A percentile compares a stretch with the other conserved stretches of the same genome.
Evolutionary conservation across 2,329 filamentous ascomycete species (phyloP).

Genomic region (Cordyceps tenuipes): DNA sequence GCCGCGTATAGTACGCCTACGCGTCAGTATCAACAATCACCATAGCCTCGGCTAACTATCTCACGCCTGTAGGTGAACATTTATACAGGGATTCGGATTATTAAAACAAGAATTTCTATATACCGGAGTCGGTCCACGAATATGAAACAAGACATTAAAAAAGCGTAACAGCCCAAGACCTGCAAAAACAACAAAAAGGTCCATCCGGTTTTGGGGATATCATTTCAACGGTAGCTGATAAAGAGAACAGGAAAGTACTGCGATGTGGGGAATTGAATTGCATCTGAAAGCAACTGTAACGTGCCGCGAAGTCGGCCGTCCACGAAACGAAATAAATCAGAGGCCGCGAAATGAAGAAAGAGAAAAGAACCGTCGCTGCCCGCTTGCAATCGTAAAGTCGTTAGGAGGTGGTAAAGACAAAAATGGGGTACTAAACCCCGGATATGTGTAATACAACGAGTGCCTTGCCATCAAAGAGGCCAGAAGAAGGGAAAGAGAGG

Average conservation of each 20-base stretch:
- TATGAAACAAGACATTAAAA: not conserved
- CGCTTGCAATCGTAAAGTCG: conserved; percentile 8
- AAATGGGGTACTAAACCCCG: conserved; percentile 6
- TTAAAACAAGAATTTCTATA: not conserved
- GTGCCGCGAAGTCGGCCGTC: not conserved
- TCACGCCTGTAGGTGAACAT: not conserved
- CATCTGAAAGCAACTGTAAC: not conserved
- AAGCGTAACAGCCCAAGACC: not conserved
- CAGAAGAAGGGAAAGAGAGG: not conserved
- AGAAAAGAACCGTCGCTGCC: not conserved
- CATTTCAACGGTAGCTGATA: not conserved
- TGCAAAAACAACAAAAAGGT: not conserved
- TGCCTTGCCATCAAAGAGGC: conserved; percentile 3
- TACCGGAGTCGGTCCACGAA: not conserved
- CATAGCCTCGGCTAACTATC: not conserved
- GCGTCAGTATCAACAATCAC: not conserved
- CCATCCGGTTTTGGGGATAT: not conserved
- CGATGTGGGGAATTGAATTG: not conserved
- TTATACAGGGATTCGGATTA: not conserved
- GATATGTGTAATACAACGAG: not conserved
- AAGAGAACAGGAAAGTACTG: not conserved
- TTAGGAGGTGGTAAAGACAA: conserved; percentile 1
- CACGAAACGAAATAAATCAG: not conserved
- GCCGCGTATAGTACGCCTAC: not conserved
- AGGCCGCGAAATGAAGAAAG: conserved; percentile 5